phyloP scores from a whole-genome alignment of 306 rosid species.

The Cicer arietinum region DNA sequence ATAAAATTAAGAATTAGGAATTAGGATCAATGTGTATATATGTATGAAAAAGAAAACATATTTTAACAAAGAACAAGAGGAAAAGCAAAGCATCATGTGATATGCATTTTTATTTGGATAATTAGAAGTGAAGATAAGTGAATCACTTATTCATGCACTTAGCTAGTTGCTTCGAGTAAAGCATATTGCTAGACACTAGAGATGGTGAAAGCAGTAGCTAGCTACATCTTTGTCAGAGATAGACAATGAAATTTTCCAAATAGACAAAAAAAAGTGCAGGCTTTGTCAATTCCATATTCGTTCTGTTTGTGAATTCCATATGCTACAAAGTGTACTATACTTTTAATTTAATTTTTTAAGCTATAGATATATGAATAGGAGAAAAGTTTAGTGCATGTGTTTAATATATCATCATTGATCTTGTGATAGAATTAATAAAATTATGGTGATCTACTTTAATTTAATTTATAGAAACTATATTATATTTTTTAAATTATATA shows the following conservation, averaged over 20 bases:
- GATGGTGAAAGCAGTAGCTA: conserved; percentile 34
- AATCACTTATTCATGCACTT: not conserved
- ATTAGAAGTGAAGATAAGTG: not conserved
- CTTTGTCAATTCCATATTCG: conserved; percentile 48
- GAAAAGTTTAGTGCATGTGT: too few relatives aligned
- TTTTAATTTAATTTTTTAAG: conserved; percentile 13
- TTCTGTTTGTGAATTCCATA: conserved; percentile 16
- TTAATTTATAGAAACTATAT: too few relatives aligned
- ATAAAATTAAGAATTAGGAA: too few relatives aligned
- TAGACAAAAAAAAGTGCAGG: conserved; percentile 20
- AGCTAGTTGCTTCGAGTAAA: conserved; percentile 14
- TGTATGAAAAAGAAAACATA: not conserved
- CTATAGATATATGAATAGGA: not conserved
- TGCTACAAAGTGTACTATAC: conserved; percentile 4
- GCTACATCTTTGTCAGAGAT: conserved; percentile 43
- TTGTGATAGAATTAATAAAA: too few relatives aligned
- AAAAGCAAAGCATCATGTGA: not conserved
- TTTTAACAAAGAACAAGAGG: not conserved
- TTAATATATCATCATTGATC: too few relatives aligned
- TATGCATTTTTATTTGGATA: not conserved
- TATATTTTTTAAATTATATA: too few relatives aligned
- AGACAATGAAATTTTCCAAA: conserved; percentile 19
- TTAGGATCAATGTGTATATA: not conserved
- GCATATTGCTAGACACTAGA: conserved; percentile 1
- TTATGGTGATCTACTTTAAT: too few relatives aligned